Conservation (phyloP, 805 yeast genomes). For the Cyberlindnera euphorbiae region DNA sequence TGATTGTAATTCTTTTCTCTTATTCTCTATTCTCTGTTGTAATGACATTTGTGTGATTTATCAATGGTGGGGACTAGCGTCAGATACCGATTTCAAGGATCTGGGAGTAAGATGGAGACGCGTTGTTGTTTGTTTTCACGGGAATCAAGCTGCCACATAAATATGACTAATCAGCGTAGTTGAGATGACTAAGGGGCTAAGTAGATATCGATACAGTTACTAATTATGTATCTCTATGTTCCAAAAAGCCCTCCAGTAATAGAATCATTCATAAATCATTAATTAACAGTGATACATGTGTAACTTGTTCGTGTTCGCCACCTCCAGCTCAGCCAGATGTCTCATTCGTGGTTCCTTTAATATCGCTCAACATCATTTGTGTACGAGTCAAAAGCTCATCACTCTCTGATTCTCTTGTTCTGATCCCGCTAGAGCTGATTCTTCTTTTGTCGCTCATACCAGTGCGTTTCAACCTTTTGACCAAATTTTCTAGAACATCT, state of each 20-base stretch:
- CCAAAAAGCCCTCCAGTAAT: background rate
- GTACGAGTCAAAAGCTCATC: slow-evolving; percentile 23
- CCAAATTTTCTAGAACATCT: slow-evolving; percentile 72
- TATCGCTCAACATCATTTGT: slow-evolving; percentile 25
- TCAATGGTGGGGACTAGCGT: too few species aligned
- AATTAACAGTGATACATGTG: background rate
- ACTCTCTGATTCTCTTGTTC: slow-evolving; percentile 8
- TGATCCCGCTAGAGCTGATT: slow-evolving; percentile 14
- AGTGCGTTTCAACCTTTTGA: slow-evolving; percentile 80
- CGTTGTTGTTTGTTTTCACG: too few species aligned
- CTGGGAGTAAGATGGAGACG: too few species aligned
- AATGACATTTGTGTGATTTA: slow-evolving; percentile 29
- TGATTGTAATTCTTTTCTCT: slow-evolving; percentile 46
- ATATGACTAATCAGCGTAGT: too few species aligned
- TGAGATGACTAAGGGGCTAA: too few species aligned
- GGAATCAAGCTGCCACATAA: too few species aligned
- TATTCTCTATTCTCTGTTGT: slow-evolving; percentile 34
- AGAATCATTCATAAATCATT: background rate
- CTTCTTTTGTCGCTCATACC: slow-evolving; percentile 43
- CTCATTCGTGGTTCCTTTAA: too few species aligned
- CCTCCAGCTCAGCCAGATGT: too few species aligned
- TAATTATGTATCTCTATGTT: background rate
- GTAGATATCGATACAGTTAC: background rate
- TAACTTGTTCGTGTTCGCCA: background rate
- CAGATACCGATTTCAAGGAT: too few species aligned